These are phyloP conservation scores for Edaphochlamys debaryana DNA, from an alignment of 139 green algal species.

Conservation along the genomic window DNA sequence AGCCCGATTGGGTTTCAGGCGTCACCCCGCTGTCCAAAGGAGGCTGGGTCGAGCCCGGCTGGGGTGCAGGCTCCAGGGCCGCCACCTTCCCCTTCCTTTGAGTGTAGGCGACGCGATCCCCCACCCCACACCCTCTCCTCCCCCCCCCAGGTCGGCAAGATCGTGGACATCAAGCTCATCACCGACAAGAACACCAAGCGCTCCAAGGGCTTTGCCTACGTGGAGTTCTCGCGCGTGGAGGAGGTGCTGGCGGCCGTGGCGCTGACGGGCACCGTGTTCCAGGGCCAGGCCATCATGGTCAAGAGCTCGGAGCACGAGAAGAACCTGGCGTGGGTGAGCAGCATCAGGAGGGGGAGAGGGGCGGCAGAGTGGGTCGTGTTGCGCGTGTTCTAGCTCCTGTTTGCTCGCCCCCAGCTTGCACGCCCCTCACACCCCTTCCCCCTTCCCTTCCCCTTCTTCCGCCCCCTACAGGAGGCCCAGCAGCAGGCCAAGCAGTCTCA, in stretches of 20 bases:
- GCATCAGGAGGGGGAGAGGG: background rate
- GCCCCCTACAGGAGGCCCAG: slow-evolving; percentile 70
- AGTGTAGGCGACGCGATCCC: too few species aligned
- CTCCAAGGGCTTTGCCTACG: slow-evolving; percentile 96
- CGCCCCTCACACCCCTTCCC: background rate
- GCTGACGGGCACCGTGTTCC: slow-evolving; percentile 86
- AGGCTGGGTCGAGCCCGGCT: too few species aligned
- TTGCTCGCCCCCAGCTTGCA: too few species aligned
- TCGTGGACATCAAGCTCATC: slow-evolving; percentile 95
- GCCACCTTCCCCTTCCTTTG: too few species aligned
- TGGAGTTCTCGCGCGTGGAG: slow-evolving; percentile 89
- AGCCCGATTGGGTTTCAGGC: too few species aligned
- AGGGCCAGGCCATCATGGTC: slow-evolving; percentile 91
- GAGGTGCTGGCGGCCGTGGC: slow-evolving; percentile 85
- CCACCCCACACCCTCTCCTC: too few species aligned
- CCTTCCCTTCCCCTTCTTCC: background rate
- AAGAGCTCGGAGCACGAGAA: slow-evolving; percentile 95
- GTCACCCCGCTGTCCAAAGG: too few species aligned
- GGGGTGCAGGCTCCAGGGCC: too few species aligned
- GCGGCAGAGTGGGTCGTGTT: too few species aligned
- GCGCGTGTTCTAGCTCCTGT: too few species aligned
- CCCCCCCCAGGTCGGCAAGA: slow-evolving; percentile 56
- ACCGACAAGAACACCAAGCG: slow-evolving; percentile 88
- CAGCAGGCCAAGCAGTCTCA: slow-evolving; percentile 70
- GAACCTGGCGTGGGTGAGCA: slow-evolving; percentile 91